A percentile compares a stretch with the other conserved stretches of the same genome.
phyloP scores from a whole-genome alignment of 2,329 filamentous ascomycete species.

The Xylaria sp. region DNA sequence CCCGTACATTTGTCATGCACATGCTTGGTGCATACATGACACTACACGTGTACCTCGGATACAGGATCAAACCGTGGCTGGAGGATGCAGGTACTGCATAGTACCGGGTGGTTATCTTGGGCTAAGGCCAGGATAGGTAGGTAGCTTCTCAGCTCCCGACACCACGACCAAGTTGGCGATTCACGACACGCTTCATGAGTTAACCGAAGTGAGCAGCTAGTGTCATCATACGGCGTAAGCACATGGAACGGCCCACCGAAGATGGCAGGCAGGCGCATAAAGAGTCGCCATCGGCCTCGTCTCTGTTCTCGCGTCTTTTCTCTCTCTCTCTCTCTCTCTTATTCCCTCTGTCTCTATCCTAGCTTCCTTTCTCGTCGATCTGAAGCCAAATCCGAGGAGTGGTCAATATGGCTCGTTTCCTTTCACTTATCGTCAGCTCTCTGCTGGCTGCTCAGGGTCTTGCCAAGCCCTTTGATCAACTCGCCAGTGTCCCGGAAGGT shows the following conservation, averaged over 20 bases:
- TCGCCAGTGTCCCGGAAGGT: conserved; percentile 20
- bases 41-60: not conserved
- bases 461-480: conserved; percentile 22
- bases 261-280: conserved; percentile 2
- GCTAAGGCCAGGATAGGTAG: conserved; percentile 30
- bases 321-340: not conserved
- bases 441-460: conserved; percentile 20
- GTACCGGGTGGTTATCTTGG: conserved; percentile 13
- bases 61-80: not conserved
- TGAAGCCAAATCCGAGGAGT: conserved; percentile 38
- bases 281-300: conserved; percentile 1
- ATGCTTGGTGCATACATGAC: no score
- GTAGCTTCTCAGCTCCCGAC: conserved; percentile 34
- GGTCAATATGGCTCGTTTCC: conserved; percentile 37
- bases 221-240: not conserved
- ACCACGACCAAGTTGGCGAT: not conserved
- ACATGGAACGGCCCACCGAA: not conserved
- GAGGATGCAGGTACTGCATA: conserved; percentile 1
- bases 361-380: conserved; percentile 2
- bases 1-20: no score
- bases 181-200: conserved; percentile 1
- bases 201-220: conserved; percentile 15
- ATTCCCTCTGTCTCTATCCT: conserved; percentile 4
- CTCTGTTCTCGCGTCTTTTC: not conserved
- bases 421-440: conserved; percentile 18